A percentile compares a stretch with the other conserved stretches of the same genome.
Conservation (phyloP, 495 filamentous ascomycete genomes). For the Neurospora tetraspora region DNA sequence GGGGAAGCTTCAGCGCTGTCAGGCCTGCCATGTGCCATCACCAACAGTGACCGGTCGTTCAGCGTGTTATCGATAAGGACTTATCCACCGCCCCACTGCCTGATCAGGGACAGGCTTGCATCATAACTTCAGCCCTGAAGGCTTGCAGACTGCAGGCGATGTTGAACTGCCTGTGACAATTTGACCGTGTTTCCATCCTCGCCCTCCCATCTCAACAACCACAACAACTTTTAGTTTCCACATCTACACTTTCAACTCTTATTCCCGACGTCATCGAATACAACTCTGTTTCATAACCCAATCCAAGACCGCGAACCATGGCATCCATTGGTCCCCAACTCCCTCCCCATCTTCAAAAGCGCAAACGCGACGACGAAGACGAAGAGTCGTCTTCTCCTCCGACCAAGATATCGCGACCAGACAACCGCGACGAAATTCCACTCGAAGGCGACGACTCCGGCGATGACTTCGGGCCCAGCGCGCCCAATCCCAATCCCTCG, state of each 20-base stretch:
- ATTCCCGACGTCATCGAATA: not conserved
- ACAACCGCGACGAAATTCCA: slow-evolving; percentile 29
- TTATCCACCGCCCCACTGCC: not conserved
- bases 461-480: slow-evolving; percentile 27
- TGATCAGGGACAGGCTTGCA: not conserved
- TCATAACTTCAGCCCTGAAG: not conserved
- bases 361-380: slow-evolving; percentile 40
- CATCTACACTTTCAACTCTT: not conserved
- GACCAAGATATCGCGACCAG: slow-evolving; percentile 24
- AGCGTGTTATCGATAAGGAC: not conserved
- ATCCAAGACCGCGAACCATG: slow-evolving; percentile 20
- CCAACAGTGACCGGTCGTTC: not conserved
- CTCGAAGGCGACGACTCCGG: slow-evolving; percentile 23
- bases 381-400: slow-evolving; percentile 25
- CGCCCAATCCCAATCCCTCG: slow-evolving; percentile 3
- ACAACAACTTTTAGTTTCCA: not conserved
- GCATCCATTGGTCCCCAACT: slow-evolving; percentile 40
- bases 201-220: not conserved
- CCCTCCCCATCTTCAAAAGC: slow-evolving; percentile 41
- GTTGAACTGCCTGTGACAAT: not conserved
- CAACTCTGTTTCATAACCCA: not conserved
- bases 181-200: not conserved
- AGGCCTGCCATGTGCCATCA: not conserved
- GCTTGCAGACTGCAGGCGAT: not conserved
- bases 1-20: not conserved